Conservation (phyloP, 75 land plant species). For the Cryptomeria japonica region DNA sequence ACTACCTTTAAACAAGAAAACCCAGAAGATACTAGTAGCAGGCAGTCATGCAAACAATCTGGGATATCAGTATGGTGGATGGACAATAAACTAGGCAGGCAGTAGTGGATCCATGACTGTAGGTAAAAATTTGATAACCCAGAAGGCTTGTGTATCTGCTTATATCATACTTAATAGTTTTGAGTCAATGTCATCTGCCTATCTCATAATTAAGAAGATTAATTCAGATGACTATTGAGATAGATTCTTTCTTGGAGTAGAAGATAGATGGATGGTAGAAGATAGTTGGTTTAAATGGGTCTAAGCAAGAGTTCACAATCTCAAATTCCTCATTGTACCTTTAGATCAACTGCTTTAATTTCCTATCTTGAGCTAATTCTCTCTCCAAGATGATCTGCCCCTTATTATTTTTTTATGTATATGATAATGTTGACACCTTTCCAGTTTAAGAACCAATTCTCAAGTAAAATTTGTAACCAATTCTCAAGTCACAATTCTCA, state of each 20-base stretch:
- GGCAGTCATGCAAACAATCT: conserved; percentile 88
- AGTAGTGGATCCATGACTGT: conserved; percentile 58
- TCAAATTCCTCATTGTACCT: background rate
- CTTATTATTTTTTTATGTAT: no score
- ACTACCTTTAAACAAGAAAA: conserved; percentile 66
- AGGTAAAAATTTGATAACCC: conserved; percentile 36
- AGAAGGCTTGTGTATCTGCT: background rate
- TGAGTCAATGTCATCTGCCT: no score
- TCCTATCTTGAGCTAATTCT: no score
- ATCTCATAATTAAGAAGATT: no score
- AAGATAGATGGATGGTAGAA: background rate
- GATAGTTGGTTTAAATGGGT: background rate
- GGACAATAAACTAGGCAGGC: conserved; percentile 84
- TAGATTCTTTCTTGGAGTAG: background rate
- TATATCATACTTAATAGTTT: no score
- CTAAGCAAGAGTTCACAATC: background rate
- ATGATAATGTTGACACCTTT: no score
- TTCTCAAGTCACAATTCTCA: no score
- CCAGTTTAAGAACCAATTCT: no score
- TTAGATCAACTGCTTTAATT: no score
- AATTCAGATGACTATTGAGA: no score
- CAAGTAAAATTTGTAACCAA: no score
- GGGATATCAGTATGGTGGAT: conserved; percentile 92
- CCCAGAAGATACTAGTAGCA: conserved; percentile 71
- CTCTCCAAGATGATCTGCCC: no score